phyloP scores from a whole-genome alignment of 805 yeast genomes.

The Diddensiella santjacobensis region DNA sequence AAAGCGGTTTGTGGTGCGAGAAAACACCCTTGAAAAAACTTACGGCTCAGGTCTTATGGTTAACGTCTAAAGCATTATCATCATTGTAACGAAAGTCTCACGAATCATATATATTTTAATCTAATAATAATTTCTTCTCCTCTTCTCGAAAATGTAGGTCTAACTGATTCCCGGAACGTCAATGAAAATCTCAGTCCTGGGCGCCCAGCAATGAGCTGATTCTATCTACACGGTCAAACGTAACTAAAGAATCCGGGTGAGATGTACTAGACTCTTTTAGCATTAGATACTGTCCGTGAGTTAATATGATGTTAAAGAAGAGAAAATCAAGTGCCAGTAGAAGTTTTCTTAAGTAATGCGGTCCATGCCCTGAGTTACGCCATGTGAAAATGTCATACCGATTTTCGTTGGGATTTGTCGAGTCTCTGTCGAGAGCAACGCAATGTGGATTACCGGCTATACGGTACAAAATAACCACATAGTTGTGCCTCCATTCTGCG shows the following conservation, averaged over 20 bases:
- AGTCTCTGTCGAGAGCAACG: no score
- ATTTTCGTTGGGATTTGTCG: no score
- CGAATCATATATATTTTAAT: not conserved
- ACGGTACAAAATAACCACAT: no score
- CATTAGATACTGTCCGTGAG: slow-evolving; percentile 20
- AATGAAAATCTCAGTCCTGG: slow-evolving; percentile 28
- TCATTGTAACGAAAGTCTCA: no score
- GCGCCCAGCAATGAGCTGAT: slow-evolving; percentile 35
- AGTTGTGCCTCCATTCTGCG: no score
- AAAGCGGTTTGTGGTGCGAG: slow-evolving; percentile 21
- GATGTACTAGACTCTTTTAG: not conserved
- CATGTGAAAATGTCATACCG: no score
- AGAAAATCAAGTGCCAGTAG: slow-evolving; percentile 6
- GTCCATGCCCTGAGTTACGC: no score
- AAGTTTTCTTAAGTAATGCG: no score
- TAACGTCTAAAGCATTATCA: no score
- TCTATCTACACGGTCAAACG: slow-evolving; percentile 24
- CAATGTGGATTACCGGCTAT: no score
- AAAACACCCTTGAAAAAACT: slow-evolving; percentile 6
- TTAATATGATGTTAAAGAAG: slow-evolving; percentile 18
- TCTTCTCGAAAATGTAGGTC: slow-evolving; percentile 25
- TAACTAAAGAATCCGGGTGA: no score
- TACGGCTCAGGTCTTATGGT: not conserved
- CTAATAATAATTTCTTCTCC: not conserved
- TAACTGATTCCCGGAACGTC: slow-evolving; percentile 36